Evolutionary conservation across 1,284 basidiomycete species (phyloP), one percentile per base, ranked within the genome.

Genomic region (Clitocybe nebularis): DNA sequence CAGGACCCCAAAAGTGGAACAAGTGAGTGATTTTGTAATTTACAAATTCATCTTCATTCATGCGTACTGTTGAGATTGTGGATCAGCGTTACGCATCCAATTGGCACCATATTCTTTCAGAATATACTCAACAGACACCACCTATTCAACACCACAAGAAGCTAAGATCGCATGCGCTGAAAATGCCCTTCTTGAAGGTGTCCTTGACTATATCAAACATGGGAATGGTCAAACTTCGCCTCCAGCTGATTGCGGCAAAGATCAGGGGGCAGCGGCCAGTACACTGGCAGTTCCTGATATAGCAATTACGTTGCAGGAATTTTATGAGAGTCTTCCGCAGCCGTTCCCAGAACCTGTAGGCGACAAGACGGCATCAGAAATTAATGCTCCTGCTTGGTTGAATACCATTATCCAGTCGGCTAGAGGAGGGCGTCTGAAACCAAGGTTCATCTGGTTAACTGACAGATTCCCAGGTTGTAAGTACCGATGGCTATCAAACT

Each of bases 301-400:
- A 3, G 46, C 51, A 5, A 57, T 70, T 34, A 63, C 68, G 1
- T 60, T 84, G 0, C 77, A 81, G 46, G 57, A 59, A 0, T 83
- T 78, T 57, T 79, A 71, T 50, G 79, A 81, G 16, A 57, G 71
- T 3, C 66, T 84, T 25, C 79, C 81, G 1, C 67, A 69, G 36
- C 80, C 78, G 1, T 74, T 81, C 39, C 74, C 75, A 0, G 80
- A 80, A 48, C 48, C 60, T 5, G 62, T 78, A 7, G 65, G 63
- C 1, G 64, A 67, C 6, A 68, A 68, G 46, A 55, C 63, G 1
- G 72, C 68, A 3, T 44, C 57, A 0, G 72, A 78, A 36, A 66
- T 80, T 44, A 79, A 79, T 40, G 72, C 72, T 0, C 66, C 73
- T 0, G 68, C 63, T 0, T 79, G 72, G 71, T 51, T 84, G 26